Conservation (phyloP, 768 basidiomycete species). For the Megacollybia marginata region DNA sequence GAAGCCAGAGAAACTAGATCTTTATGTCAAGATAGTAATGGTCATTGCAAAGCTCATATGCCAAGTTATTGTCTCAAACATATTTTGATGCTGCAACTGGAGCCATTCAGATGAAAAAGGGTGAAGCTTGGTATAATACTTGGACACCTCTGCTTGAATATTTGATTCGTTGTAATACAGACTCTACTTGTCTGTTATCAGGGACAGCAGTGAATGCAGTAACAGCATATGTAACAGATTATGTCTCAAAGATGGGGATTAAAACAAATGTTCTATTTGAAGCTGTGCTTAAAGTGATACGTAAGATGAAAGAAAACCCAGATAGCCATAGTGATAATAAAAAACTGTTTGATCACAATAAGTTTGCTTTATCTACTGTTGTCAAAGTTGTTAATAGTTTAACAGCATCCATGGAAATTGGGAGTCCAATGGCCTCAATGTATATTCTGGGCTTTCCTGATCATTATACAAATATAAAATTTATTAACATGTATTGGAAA, state of each 20-base stretch:
- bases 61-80: too few species aligned
- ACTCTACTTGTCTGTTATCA: constrained; percentile 23
- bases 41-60: too few species aligned
- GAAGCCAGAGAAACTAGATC: too few species aligned
- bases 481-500: constrained; percentile 9
- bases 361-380: constrained; percentile 15
- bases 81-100: constrained; percentile 10
- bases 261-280: constrained; percentile 28
- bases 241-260: constrained; percentile 25
- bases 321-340: constrained; percentile 15
- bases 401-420: constrained; percentile 1
- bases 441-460: neutral
- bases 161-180: constrained; percentile 26
- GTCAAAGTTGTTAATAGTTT: constrained; percentile 16
- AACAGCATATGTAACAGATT: constrained; percentile 30
- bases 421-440: neutral
- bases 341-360: too few species aligned
- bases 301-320: too few species aligned
- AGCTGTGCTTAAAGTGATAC: constrained; percentile 12
- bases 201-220: constrained; percentile 29
- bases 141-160: constrained; percentile 18
- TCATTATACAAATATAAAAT: constrained; percentile 1
- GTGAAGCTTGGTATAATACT: too few species aligned
- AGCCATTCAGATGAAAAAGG: constrained; percentile 20
- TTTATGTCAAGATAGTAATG: too few species aligned